Evolutionary conservation across 208 protist genomes (phyloP).

Genomic region (Angomonas ambiguus): DNA sequence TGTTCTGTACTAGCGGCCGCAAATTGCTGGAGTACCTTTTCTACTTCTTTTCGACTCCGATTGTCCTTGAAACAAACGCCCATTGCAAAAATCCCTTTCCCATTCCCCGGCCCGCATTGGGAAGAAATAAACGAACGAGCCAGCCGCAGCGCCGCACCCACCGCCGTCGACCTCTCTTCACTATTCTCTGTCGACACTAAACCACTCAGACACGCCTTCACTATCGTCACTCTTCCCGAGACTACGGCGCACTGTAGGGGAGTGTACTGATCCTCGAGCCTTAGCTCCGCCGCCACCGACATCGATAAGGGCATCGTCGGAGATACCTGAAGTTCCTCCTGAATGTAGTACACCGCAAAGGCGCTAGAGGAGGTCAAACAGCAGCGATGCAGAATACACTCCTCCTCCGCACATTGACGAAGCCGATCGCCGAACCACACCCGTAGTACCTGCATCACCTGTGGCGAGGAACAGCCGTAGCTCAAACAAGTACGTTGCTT

Average conservation of each 20-base stretch:
- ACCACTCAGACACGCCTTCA: constrained; percentile 16
- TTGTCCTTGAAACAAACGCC: no score
- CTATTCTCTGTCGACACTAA: neutral
- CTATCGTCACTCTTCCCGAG: constrained; percentile 24
- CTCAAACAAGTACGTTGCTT: constrained; percentile 36
- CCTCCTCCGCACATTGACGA: neutral
- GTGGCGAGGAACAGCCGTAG: constrained; percentile 53
- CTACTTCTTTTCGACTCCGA: neutral
- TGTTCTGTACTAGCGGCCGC: neutral
- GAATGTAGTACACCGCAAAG: neutral
- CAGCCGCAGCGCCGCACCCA: neutral
- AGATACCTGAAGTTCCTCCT: neutral
- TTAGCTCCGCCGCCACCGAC: neutral
- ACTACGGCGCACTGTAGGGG: constrained; percentile 49
- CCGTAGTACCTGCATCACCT: constrained; percentile 47
- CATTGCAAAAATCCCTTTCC: no score
- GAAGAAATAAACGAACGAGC: no score
- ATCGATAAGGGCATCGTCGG: neutral
- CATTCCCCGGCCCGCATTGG: no score
- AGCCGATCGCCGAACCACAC: constrained; percentile 35
- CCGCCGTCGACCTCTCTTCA: neutral
- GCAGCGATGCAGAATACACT: neutral
- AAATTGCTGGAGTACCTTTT: neutral
- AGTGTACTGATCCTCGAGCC: constrained; percentile 8
- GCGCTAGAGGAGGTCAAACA: neutral